These are phyloP conservation scores for Rubus parviflorus DNA, from an alignment of 306 rosid genomes.

Conservation along the genomic window DNA sequence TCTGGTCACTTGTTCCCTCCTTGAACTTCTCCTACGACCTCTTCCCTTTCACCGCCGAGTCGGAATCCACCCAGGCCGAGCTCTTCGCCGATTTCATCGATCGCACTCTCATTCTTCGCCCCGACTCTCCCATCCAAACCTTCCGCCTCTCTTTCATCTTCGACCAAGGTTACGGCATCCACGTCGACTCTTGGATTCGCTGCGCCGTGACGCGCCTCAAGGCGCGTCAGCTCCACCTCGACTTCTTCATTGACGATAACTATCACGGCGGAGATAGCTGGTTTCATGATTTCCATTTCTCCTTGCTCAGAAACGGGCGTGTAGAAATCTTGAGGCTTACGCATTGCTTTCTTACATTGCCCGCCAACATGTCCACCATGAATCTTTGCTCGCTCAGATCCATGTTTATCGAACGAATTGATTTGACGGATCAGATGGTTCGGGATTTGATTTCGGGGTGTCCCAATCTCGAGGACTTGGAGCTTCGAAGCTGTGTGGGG, in stretches of 20 bases:
- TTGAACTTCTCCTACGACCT: background rate
- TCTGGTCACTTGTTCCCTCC: slow-evolving; percentile 7
- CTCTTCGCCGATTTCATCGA: background rate
- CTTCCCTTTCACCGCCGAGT: background rate
- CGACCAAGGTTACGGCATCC: background rate
- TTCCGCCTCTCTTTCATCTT: slow-evolving; percentile 10
- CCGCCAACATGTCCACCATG: background rate
- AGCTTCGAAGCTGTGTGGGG: background rate
- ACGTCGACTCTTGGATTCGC: slow-evolving; percentile 11
- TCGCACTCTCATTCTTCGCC: background rate
- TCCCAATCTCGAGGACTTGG: background rate
- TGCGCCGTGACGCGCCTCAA: slow-evolving; percentile 5
- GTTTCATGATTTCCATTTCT: background rate
- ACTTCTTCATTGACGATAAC: too few species aligned
- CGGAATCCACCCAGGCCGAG: background rate
- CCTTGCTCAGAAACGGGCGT: background rate
- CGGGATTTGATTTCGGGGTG: background rate
- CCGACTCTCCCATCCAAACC: slow-evolving; percentile 2
- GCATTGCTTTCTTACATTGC: background rate
- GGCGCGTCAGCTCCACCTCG: background rate
- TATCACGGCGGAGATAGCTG: too few species aligned
- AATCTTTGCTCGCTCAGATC: background rate
- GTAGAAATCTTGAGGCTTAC: background rate
- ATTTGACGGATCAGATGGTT: background rate
- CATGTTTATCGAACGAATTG: background rate